Base-by-base conservation (phyloP, 495 filamentous ascomycete genomes). In the Podospora anserina region DNA sequence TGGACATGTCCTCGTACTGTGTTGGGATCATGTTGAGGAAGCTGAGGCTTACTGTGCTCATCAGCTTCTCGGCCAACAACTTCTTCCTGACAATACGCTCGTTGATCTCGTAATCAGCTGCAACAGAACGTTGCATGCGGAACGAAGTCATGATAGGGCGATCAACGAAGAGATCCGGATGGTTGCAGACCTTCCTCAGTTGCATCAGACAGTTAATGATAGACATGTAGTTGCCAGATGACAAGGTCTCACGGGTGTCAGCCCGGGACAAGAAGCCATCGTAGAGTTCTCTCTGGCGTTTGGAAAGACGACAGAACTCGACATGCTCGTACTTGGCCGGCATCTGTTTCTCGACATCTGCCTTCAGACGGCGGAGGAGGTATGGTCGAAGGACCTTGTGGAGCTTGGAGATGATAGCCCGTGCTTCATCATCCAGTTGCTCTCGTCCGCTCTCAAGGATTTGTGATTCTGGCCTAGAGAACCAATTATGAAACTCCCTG, bases 161-260 rank as follows among this genome's bases (percentile, higher is more conserved):
- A n/a, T 95, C 96, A 70, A 97, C 91, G 75, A 99, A 99, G 16
- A 98, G 86, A 81, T 99, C 96, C 0, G 96, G 96, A 75, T 99
- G 96, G 72, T 98, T 98, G 84, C 96, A 99, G 57, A 99, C 96
- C 76, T 97, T 97, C 26, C 96, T 89, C 32, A 99, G 84, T 76
- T 97, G 94, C 95, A 99, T 97, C 57, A 99, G 81, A 79, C 96
- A 97, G 78, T 97, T 97, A 78, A 98, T 97, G 75, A 98, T 97
- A 9, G 92, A 96, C 71, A 98, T 88, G 76, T 97, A 97, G 72
- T 98, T 99, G 20, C 96, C 96, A 1, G 92, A 96, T n/a, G 91
- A 86, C 16, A 98, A 84, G 0, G 92, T 97, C 71, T 92, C 88
- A 67, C 91, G 88, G 0, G 96, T 98, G 69, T 96, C 90, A 2